Conservation (phyloP, 2,329 filamentous ascomycete species). For the Aspergillus ruber region DNA sequence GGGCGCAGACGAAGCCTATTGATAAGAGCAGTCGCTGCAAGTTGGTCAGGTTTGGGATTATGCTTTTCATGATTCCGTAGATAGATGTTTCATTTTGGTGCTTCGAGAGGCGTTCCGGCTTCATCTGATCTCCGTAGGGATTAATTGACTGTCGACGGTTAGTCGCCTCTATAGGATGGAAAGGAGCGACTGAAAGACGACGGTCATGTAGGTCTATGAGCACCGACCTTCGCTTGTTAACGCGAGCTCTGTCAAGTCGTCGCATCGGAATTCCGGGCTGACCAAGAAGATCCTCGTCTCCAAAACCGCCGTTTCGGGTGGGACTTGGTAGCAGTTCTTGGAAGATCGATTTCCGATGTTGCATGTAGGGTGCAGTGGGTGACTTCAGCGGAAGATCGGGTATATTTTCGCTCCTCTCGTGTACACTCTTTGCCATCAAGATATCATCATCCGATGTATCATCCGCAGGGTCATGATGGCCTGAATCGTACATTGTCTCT, state of each 20-base stretch:
- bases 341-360: too few relatives aligned
- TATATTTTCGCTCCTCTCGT: not conserved
- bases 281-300: not conserved
- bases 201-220: not conserved
- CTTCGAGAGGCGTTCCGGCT: not conserved
- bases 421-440: not conserved
- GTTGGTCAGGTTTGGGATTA: slow-evolving; percentile 60
- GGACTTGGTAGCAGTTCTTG: too few relatives aligned
- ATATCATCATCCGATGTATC: not conserved
- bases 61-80: slow-evolving; percentile 45
- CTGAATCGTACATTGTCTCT: not conserved
- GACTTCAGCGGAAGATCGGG: not conserved
- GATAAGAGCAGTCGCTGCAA: slow-evolving; percentile 51
- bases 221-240: not conserved
- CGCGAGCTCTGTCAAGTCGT: not conserved
- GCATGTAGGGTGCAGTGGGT: not conserved
- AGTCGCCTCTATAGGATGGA: not conserved
- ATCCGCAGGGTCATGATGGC: slow-evolving; percentile 1
- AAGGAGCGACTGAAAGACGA: not conserved
- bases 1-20: slow-evolving; percentile 54
- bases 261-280: not conserved
- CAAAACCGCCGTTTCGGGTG: not conserved
- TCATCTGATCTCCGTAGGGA: not conserved
- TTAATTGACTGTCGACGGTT: not conserved
- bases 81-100: not conserved